These are phyloP conservation scores for Vitis hybrid DNA, from an alignment of 177 flowering plant species.

Conservation along the genomic window DNA sequence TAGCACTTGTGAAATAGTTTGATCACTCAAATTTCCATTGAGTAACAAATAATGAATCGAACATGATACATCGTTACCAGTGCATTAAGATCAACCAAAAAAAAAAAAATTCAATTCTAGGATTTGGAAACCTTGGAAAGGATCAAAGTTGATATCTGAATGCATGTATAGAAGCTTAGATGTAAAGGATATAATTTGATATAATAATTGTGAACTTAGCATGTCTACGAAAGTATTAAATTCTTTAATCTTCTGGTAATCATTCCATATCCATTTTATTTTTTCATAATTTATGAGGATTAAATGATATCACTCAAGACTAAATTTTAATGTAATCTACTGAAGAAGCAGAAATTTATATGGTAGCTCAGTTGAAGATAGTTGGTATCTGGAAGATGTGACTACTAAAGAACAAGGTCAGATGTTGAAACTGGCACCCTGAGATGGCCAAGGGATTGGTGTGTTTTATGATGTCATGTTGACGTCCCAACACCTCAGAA, in stretches of 20 bases:
- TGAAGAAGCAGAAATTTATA: too few species aligned
- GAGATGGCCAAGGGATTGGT: too few species aligned
- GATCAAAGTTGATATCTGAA: background rate
- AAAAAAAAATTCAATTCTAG: too few species aligned
- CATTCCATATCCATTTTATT: background rate
- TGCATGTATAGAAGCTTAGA: background rate
- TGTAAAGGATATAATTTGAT: background rate
- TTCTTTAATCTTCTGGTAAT: background rate
- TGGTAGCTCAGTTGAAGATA: too few species aligned
- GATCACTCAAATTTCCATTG: background rate
- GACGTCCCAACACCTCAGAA: too few species aligned
- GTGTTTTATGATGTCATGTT: too few species aligned
- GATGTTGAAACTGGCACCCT: too few species aligned
- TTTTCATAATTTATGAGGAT: background rate
- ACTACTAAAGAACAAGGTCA: too few species aligned
- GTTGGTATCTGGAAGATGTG: too few species aligned
- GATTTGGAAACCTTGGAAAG: background rate
- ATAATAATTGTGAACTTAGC: background rate
- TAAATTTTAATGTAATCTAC: too few species aligned
- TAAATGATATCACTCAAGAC: too few species aligned
- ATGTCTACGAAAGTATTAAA: background rate
- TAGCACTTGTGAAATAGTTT: background rate
- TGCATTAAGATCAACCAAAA: too few species aligned
- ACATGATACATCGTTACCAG: background rate
- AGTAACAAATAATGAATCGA: background rate